phyloP scores from a whole-genome alignment of 1,139 yeast species.

The Kodamaea fungicola region DNA sequence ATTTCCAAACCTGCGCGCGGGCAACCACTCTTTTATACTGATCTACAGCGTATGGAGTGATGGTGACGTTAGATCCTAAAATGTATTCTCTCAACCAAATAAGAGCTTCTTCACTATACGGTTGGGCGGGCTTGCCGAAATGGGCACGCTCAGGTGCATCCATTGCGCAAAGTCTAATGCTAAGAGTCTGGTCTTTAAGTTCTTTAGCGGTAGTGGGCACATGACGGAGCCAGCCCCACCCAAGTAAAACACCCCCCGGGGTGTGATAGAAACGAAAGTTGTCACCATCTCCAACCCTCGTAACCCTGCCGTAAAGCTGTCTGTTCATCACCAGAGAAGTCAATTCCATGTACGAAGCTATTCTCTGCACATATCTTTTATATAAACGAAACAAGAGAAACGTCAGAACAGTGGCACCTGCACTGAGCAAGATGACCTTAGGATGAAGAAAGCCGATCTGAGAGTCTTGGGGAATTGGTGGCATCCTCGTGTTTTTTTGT shows the following conservation, averaged over 20 bases:
- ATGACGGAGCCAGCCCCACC: conserved; percentile 89
- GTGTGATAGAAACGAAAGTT: conserved; percentile 89
- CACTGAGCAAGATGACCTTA: conserved; percentile 37
- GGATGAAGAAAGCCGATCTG: conserved; percentile 33
- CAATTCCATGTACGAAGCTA: conserved; percentile 36
- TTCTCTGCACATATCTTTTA: conserved; percentile 31
- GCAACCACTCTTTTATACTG: conserved; percentile 91
- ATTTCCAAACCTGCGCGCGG: conserved; percentile 69
- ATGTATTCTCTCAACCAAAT: conserved; percentile 67
- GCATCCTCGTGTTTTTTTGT: neutral
- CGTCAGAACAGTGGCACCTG: conserved; percentile 32
- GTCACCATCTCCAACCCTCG: conserved; percentile 96
- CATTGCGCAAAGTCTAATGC: conserved; percentile 84
- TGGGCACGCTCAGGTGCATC: conserved; percentile 98
- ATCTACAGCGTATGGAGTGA: conserved; percentile 78
- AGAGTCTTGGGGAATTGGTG: neutral
- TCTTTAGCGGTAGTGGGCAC: conserved; percentile 41
- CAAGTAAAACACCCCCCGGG: conserved; percentile 84
- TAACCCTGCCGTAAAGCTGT: conserved; percentile 70
- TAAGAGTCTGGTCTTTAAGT: conserved; percentile 55
- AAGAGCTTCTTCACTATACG: conserved; percentile 80
- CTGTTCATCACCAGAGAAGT: conserved; percentile 35
- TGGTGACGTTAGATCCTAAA: conserved; percentile 61
- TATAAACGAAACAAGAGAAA: conserved; percentile 33
- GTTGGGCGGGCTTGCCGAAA: conserved; percentile 93